Evolutionary conservation across 352 stramenopile genomes (phyloP), one percentile per base, ranked within the genome.

Genomic region (Phytophthora cajani): DNA sequence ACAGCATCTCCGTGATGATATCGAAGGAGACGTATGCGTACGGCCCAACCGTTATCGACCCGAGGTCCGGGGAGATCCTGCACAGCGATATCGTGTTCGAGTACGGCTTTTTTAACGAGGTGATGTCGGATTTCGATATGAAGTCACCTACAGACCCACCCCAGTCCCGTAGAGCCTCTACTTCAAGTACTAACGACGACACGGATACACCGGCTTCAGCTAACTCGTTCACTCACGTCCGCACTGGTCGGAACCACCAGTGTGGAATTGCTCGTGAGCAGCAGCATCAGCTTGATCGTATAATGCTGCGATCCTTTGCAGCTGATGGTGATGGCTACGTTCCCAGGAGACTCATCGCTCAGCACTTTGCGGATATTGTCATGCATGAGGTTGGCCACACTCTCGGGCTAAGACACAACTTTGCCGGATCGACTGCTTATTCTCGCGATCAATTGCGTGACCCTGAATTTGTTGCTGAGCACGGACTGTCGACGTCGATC

Each of bases 331-430:
- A 62, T 44, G 75, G 33, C 19, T 81, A 74, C 32, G 76, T 94
- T 21, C 78, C 87, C 2, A 79, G 90, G 44, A 70, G 74, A 23
- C 73, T 94, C 60, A 82, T 95, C 12, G 75, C 74, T 21, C 78
- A 85, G 32, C 82, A 93, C 49, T 87, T 97, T 57, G 74, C 75
- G 8, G 79, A 89, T 62, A 89, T 95, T 36, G 81, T 96, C 30
- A 94, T 96, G 85, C 91, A 97, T 60, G 90, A 97, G 74, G 89
- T 97, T 25, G 91, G 90, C 7, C 91, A 97, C 67, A 95, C 89
- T 12, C 81, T 97, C 2, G 89, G 88, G 5, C 76, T 97, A 11
- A 84, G 89, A 11, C 90, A 97, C 74, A 97, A 97, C 67, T 97
- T 97, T 74, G 80, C 75, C 7, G 90, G 80, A 11, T 91, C 86